A percentile compares a stretch with the other conserved stretches of the same genome.
Conservation (phyloP, 352 stramenopile genomes). For the Globisporangium mamillatum region DNA sequence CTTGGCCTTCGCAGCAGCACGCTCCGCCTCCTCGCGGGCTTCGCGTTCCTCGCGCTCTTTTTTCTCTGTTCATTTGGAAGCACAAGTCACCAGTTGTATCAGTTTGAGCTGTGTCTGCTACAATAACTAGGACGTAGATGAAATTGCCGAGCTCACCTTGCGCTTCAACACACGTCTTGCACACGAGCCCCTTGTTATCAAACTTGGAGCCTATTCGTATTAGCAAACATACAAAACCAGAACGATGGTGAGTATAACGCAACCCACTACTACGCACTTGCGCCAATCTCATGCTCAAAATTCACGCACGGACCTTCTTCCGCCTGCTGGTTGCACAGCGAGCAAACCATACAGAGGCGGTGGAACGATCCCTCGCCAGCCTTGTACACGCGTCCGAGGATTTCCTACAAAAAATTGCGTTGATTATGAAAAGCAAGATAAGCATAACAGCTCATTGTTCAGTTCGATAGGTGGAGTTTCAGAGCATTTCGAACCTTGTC, state of each 20-base stretch:
- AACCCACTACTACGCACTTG: background rate
- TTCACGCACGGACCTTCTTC: conserved; percentile 47
- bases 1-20: conserved; percentile 38
- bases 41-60: conserved; percentile 50
- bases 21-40: conserved; percentile 49
- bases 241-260: background rate
- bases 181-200: conserved; percentile 56
- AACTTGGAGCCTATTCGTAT: conserved; percentile 29
- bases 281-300: background rate
- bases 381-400: conserved; percentile 73
- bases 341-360: conserved; percentile 79
- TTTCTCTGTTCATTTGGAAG: conserved; percentile 8
- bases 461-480: no score
- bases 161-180: conserved; percentile 43
- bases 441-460: background rate
- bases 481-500: conserved; percentile 44
- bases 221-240: background rate
- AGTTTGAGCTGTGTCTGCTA: background rate
- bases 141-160: conserved; percentile 29
- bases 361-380: conserved; percentile 63
- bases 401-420: conserved; percentile 39
- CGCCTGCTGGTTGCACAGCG: conserved; percentile 59
- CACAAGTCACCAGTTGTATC: background rate
- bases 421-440: background rate
- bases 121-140: no score